Base-by-base conservation (phyloP, 208 protist genomes). In the Leishmania major region DNA sequence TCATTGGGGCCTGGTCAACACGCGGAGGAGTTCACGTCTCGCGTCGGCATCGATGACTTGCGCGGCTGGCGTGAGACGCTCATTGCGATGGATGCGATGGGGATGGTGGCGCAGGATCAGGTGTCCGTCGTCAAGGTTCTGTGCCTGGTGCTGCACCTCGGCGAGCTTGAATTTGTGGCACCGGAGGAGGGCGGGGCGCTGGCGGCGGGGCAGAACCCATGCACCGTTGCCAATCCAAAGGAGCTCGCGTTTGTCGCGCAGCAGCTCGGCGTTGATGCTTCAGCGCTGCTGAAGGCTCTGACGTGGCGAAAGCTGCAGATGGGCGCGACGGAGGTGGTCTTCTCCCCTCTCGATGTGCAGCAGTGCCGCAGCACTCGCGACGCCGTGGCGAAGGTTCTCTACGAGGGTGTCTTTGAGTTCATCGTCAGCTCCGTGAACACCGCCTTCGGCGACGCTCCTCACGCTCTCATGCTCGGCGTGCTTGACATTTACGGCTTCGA, bases 401-500 rank as follows among this genome's bases (percentile, higher is more conserved):
- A 99, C 84, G 89, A 95, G 62, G 85, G 88, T 55, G 73, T 99
- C 59, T 99, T 99, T 83, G 96, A 99, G 84, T 99, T 97, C 93
- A 87, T 99, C 8, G 97, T 99, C n/a, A 78, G 84, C 35, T 84
- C 84, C n/a, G 97, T 99, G 57, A 99, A 99, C 88, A 83, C 88
- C 69, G 93, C 93, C 4, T 95, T 99, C n/a, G 87, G 87, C 60
- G 84, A 91, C 87, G 79, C 92, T 28, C 66, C 77, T 31, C 84
- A 93, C 49, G 86, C 90, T 0, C 81, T 99, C 40, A 95, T 96
- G 88, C 91, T 99, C 43, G 96, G 97, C 57, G 95, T 99, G 79
- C 85, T 99, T 22, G 98, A 99, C 84, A 99, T 99, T 88, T 99
- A 99, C 84, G 98, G 98, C 59, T 99, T 99, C 90, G 99, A 99